Evolutionary conservation across 805 yeast genomes (phyloP).

Genomic region (Hanseniaspora clermontiae): DNA sequence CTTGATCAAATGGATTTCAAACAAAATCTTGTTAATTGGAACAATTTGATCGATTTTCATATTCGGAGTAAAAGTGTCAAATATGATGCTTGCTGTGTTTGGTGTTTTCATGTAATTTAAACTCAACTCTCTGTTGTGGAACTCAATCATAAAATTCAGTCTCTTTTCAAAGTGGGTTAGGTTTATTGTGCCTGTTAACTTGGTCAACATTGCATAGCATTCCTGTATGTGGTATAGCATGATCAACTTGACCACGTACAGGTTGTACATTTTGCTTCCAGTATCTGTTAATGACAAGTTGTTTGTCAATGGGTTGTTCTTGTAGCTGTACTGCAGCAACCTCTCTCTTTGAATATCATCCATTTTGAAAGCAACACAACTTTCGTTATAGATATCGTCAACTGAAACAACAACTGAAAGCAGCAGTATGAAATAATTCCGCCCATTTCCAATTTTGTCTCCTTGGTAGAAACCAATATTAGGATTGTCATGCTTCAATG

Average conservation of each 20-base stretch:
- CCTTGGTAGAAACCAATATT: background rate
- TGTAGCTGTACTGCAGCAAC: background rate
- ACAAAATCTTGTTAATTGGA: background rate
- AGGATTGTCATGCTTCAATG: background rate
- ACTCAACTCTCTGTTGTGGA: background rate
- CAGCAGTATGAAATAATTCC: background rate
- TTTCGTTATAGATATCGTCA: background rate
- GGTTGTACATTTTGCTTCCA: background rate
- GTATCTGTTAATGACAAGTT: too few relatives aligned
- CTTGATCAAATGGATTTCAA: background rate
- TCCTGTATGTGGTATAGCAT: background rate
- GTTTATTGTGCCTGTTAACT: background rate
- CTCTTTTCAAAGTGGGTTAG: background rate
- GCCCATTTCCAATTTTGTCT: background rate
- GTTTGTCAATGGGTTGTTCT: background rate
- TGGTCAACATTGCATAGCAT: background rate
- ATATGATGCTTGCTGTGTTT: background rate
- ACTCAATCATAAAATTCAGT: background rate
- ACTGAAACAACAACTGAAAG: background rate
- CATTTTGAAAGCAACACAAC: background rate
- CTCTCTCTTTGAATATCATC: background rate
- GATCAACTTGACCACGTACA: background rate
- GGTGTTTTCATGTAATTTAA: background rate
- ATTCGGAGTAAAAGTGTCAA: background rate
- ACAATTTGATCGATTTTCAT: background rate